These are phyloP conservation scores for Penicillium desertorum DNA, from an alignment of 495 filamentous ascomycete genomes.

Conservation along the genomic window DNA sequence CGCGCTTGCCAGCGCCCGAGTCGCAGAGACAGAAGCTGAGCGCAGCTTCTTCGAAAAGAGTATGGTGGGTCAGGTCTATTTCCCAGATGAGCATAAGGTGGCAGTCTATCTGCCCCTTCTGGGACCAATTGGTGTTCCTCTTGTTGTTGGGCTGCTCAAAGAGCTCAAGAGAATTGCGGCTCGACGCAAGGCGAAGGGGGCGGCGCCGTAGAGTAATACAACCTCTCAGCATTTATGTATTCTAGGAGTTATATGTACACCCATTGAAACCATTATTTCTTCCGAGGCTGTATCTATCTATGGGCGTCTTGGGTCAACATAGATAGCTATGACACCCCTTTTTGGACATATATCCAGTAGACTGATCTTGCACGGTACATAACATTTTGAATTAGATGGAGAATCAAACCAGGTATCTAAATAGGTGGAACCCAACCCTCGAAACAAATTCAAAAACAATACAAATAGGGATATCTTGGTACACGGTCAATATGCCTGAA, in stretches of 20 bases:
- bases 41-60: conserved; percentile 97
- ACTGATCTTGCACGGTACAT: not conserved
- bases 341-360: not conserved
- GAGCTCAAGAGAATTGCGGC: conserved; percentile 61
- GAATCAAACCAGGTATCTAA: conserved; percentile 1
- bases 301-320: not conserved
- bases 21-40: conserved; percentile 87
- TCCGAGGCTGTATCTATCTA: not conserved
- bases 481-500: conserved; percentile 6
- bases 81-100: conserved; percentile 97
- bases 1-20: conserved; percentile 72
- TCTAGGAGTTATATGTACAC: conserved; percentile 12
- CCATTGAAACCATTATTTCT: not conserved
- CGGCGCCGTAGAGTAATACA: conserved; percentile 1
- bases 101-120: conserved; percentile 92
- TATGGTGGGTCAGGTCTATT: conserved; percentile 98
- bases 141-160: conserved; percentile 79
- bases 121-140: conserved; percentile 87
- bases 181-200: conserved; percentile 37
- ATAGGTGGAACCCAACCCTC: not conserved
- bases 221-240: conserved; percentile 1
- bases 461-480: conserved; percentile 2
- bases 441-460: not conserved
- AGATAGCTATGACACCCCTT: not conserved
- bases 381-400: not conserved